Evolutionary conservation across 495 filamentous ascomycete species (phyloP), one percentile per base, ranked within the genome.

Genomic region (Poronia punctata): DNA sequence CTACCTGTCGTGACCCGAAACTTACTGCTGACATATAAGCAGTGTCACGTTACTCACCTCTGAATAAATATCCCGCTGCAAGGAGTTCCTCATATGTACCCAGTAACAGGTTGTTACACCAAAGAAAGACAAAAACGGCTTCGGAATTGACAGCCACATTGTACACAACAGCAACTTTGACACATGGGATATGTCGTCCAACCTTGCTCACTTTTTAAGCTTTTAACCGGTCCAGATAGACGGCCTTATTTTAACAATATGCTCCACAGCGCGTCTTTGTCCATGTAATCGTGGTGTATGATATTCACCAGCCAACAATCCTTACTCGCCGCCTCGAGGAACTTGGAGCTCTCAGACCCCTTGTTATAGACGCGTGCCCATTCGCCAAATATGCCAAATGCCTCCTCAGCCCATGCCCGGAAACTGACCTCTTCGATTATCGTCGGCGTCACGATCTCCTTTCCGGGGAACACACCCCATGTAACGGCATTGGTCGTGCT

Each of bases 381-480:
- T 63, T 97, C 92, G 22, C 72, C 72, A 85, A 90, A 98, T 53
- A 96, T 94, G 11, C 79, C 82, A 69, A 88, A 98, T 2, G 92
- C 92, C 70, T 98, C 92, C 53, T 97, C 93, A 42, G 78, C 77
- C 92, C 92, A 98, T 18, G 89, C 87, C 31, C 80, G 73, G 74
- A 98, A 98, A 56, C 84, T 90, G 39, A 94, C 86, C 48, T 92
- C 83, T 60, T 98, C 92, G 47, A 98, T 95, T 58, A 98, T 98
- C 14, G 92, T 97, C 15, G 92, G 92, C 11, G 92, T 94, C 51
- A 93, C 76, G 49, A 98, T 98, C 68, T 98, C 92, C 64, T 96
- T 96, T 14, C 88, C 89, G 2, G 84, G 83, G 62, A 98, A 98
- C 9, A 84, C 83, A 23, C 92, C 92, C 92, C 92, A 98, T 2